Percentiles rank a stretch among this genome's conserved stretches.
Evolutionary conservation across 2,329 filamentous ascomycete species (phyloP).

Genomic region (Penicillium sp.): DNA sequence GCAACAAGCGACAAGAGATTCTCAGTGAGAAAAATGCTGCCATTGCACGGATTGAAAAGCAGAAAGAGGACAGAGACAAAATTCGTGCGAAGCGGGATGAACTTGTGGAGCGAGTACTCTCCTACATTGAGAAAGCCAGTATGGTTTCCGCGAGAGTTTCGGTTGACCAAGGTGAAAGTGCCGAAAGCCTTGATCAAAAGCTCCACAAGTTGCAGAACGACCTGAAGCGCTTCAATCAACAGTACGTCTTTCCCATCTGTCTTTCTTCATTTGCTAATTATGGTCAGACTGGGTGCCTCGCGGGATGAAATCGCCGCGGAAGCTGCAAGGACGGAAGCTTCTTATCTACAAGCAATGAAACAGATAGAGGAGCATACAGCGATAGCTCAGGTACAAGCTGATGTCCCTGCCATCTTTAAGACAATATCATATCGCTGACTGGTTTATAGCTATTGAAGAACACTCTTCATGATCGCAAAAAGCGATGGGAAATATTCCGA

Average conservation of each 20-base stretch:
- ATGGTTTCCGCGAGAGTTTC: conserved; percentile 59
- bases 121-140: conserved; percentile 58
- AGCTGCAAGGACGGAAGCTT: conserved; percentile 37
- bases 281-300: conserved; percentile 57
- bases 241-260: conserved; percentile 32
- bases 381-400: conserved; percentile 39
- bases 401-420: conserved; percentile 10
- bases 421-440: conserved; percentile 7
- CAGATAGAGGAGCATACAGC: conserved; percentile 40
- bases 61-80: conserved; percentile 47
- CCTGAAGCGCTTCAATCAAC: conserved; percentile 57
- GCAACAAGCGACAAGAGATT: conserved; percentile 53
- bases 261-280: conserved; percentile 24
- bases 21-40: conserved; percentile 65
- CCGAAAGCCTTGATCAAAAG: conserved; percentile 51
- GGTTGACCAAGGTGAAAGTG: conserved; percentile 65
- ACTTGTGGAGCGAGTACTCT: conserved; percentile 51
- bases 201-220: conserved; percentile 57
- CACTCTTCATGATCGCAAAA: conserved; percentile 68
- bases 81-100: conserved; percentile 52
- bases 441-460: conserved; percentile 51
- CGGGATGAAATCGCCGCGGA: conserved; percentile 64
- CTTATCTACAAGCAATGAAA: conserved; percentile 36
- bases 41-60: conserved; percentile 52
- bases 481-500: conserved; percentile 79